A percentile compares a stretch with the other conserved stretches of the same genome.
Conservation (phyloP, 108 stramenopile species). For the Skeletonema marinoi region DNA sequence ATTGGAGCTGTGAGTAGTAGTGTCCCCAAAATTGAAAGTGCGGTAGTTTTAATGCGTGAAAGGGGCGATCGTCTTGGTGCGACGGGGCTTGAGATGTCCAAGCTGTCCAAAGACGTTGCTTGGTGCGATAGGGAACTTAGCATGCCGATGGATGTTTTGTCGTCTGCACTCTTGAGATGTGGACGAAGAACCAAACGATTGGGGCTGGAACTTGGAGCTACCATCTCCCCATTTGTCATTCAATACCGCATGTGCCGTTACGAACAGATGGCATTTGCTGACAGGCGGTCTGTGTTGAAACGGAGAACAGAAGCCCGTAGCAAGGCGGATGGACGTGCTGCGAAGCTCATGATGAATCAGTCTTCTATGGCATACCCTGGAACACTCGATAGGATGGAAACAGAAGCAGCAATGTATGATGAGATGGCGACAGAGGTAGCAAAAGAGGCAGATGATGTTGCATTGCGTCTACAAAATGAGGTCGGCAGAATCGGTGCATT, state of each 20-base stretch:
- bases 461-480: conserved; percentile 65
- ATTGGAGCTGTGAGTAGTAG: conserved; percentile 76
- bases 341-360: conserved; percentile 71
- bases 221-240: conserved; percentile 64
- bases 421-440: conserved; percentile 59
- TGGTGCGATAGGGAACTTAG: conserved; percentile 50
- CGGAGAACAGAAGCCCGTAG: conserved; percentile 60
- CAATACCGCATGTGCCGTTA: conserved; percentile 82
- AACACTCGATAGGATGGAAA: conserved; percentile 59
- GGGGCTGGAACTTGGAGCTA: conserved; percentile 73
- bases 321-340: conserved; percentile 66
- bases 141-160: conserved; percentile 59
- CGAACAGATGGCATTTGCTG: conserved; percentile 81
- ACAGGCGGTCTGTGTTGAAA: conserved; percentile 68
- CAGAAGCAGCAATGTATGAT: conserved; percentile 65
- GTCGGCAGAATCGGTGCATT: conserved; percentile 69
- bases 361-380: conserved; percentile 50
- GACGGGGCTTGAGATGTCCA: conserved; percentile 78
- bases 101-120: conserved; percentile 65
- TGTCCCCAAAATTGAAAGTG: conserved; percentile 87
- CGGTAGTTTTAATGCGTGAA: conserved; percentile 61
- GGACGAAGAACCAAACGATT: conserved; percentile 77
- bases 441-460: conserved; percentile 79
- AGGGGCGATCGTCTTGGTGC: conserved; percentile 66
- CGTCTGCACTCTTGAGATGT: conserved; percentile 61